Evolutionary conservation across 139 green algal species (phyloP), one percentile per base, ranked within the genome.

Genomic region (Coccomyxa sp.): DNA sequence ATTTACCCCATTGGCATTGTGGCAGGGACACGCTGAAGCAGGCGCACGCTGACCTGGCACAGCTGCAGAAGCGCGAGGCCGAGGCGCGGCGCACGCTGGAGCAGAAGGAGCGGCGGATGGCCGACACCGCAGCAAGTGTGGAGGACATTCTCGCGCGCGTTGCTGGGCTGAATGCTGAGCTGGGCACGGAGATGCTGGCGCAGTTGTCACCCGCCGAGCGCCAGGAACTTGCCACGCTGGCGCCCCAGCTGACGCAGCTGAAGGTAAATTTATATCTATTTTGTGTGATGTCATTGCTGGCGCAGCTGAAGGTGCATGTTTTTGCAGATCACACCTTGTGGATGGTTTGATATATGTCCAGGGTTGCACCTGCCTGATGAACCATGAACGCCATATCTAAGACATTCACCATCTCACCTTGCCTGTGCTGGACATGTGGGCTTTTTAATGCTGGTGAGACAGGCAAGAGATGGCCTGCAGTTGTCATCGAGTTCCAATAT

Each of bases 161-260:
- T 25, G 27, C 71, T 10, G 82, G 85, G 30, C 82, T 92, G 25
- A 51, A 82, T 63, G 77, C 79, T 0, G 91, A 96, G 89, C 84
- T 96, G 28, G 90, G 88, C 67, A 94, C 88, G 0, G 87, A 91
- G 23, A 82, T 98, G 74, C 76, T 83, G 27, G 84, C 82, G 10
- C 76, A 90, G 60, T 89, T 98, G 77, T 92, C 83, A 11, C n/a
- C 86, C 12, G 79, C 66, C 13, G 95, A 98, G 88, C 86, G 85
- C 67, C 79, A 80, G 45, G 91, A 97, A 74, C 85, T 97, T 25
- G 59, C n/a, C 23, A 28, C 77, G 58, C 83, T 95, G 58, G 85
- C 88, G 13, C 79, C 87, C 10, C 77, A 89, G 79, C 68, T 93
- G 10, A 77, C 87, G 76, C 23, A 79, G 25, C 63, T 87, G 74